Percentiles rank a stretch among this genome's conserved stretches.
Evolutionary conservation across 2,329 filamentous ascomycete species (phyloP).

Genomic region (Hortaea werneckii): DNA sequence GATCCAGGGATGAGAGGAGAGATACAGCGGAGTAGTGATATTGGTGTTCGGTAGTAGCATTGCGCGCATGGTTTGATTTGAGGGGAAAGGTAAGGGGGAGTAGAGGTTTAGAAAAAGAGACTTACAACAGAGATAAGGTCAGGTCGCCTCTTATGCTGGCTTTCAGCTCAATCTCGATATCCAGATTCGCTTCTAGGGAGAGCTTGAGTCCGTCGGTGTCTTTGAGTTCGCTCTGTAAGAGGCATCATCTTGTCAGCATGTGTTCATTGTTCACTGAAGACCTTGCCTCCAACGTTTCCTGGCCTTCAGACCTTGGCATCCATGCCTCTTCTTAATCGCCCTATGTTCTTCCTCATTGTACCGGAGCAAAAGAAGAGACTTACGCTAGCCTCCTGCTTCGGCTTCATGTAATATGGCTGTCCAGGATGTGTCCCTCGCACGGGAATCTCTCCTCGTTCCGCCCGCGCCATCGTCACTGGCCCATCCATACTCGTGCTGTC

Average conservation of each 20-base stretch:
- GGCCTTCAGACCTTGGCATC: no score
- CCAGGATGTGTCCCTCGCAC: slow-evolving; percentile 43
- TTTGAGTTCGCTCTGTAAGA: slow-evolving; percentile 27
- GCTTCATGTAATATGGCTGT: slow-evolving; percentile 33
- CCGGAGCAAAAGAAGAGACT: slow-evolving; percentile 2
- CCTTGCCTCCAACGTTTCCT: no score
- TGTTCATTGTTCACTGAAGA: no score
- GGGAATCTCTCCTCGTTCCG: slow-evolving; percentile 46
- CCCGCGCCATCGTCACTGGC: slow-evolving; percentile 44
- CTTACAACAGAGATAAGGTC: slow-evolving; percentile 66
- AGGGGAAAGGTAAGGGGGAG: not conserved
- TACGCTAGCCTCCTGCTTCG: slow-evolving; percentile 13
- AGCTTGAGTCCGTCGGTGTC: slow-evolving; percentile 59
- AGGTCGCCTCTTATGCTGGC: slow-evolving; percentile 78
- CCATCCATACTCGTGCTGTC: slow-evolving; percentile 48
- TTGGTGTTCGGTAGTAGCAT: not conserved
- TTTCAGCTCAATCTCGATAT: slow-evolving; percentile 77
- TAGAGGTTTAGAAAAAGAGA: slow-evolving; percentile 17
- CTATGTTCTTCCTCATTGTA: no score
- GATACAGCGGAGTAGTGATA: no score
- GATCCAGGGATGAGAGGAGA: no score
- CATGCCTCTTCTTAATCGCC: no score
- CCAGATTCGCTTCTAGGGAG: slow-evolving; percentile 66
- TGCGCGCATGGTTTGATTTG: not conserved
- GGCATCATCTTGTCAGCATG: no score